These are phyloP conservation scores for Wickerhamomyces canadensis DNA, from an alignment of 805 yeast species.

Conservation along the genomic window DNA sequence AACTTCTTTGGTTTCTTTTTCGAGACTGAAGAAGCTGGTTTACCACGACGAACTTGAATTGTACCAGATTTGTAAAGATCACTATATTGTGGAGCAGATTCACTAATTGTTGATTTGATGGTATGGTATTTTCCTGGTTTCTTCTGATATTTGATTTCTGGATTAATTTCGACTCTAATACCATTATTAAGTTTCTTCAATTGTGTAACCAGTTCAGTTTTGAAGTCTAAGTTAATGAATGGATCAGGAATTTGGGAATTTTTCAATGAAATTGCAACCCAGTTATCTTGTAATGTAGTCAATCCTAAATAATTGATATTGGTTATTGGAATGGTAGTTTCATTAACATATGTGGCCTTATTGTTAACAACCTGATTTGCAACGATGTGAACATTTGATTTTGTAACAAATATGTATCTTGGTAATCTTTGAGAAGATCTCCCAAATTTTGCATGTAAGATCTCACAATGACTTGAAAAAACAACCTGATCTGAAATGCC, in stretches of 20 bases:
- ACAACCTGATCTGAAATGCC: conserved; percentile 67
- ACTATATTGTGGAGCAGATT: conserved; percentile 55
- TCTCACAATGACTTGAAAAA: conserved; percentile 80
- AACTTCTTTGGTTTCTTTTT: conserved; percentile 71
- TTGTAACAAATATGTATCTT: conserved; percentile 67
- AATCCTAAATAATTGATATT: conserved; percentile 59
- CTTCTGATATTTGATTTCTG: conserved; percentile 77
- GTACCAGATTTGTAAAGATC: conserved; percentile 87
- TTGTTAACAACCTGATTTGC: conserved; percentile 67
- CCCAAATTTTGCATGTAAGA: conserved; percentile 81
- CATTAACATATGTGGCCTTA: conserved; percentile 54
- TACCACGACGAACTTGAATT: conserved; percentile 74
- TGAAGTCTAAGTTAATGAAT: conserved; percentile 73
- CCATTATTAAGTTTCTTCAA: conserved; percentile 56
- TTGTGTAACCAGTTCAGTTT: conserved; percentile 82
- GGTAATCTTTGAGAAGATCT: conserved; percentile 79
- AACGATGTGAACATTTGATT: conserved; percentile 55
- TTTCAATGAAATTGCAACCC: conserved; percentile 60
- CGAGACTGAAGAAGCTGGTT: conserved; percentile 66
- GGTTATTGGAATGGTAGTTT: conserved; percentile 54
- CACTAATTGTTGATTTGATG: conserved; percentile 63
- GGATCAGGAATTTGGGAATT: conserved; percentile 59
- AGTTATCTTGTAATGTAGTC: conserved; percentile 81
- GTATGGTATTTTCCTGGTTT: conserved; percentile 78
- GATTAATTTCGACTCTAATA: conserved; percentile 59